Conservation (phyloP, 441 rosid genomes). For the Pelargonium myrrhifolium region DNA sequence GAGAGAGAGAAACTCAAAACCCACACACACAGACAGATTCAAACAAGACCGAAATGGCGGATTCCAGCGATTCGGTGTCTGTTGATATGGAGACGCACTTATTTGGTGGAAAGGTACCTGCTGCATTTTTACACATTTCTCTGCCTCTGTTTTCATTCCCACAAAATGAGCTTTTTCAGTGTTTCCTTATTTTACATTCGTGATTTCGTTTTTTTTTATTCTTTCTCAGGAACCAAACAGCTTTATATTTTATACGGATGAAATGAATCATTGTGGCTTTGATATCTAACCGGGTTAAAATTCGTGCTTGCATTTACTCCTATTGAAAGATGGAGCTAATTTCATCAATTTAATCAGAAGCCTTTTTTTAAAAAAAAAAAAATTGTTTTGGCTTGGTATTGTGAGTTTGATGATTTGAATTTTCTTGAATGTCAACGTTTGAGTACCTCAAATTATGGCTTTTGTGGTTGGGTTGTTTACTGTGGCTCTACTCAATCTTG, state of each 20-base stretch:
- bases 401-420: slow-evolving; percentile 1
- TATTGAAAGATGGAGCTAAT: neutral
- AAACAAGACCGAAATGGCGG: slow-evolving; percentile 14
- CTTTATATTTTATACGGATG: neutral
- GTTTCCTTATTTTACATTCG: too few relatives aligned
- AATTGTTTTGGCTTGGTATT: neutral
- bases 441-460: neutral
- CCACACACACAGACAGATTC: neutral
- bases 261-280: neutral
- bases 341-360: too few relatives aligned
- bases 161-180: neutral
- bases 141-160: too few relatives aligned
- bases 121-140: slow-evolving; percentile 9
- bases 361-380: too few relatives aligned
- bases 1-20: neutral
- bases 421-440: neutral
- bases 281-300: neutral
- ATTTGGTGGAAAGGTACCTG: slow-evolving; percentile 25
- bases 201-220: neutral
- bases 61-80: slow-evolving; percentile 30
- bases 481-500: neutral
- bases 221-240: slow-evolving; percentile 6
- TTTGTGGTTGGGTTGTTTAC: neutral
- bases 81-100: slow-evolving; percentile 22
- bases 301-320: slow-evolving; percentile 1